Percentiles rank a stretch among this genome's conserved stretches.
Conservation (phyloP, 306 rosid genomes). For the Trifolium dubium region DNA sequence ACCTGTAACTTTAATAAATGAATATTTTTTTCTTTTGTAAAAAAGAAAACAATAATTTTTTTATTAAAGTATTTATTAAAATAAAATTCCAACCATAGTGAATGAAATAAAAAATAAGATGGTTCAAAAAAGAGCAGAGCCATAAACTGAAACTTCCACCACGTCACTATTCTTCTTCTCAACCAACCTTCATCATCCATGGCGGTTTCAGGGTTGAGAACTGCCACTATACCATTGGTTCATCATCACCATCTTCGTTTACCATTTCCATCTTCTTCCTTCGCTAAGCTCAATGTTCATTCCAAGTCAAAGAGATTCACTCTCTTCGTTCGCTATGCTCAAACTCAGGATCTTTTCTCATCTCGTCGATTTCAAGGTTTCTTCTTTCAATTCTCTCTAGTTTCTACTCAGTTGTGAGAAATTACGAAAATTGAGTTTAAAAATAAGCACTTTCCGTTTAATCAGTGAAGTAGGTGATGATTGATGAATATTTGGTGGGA, state of each 20-base stretch:
- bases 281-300: conserved; percentile 40
- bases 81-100: no score
- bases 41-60: no score
- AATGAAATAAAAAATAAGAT: no score
- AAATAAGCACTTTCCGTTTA: no score
- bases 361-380: conserved; percentile 78
- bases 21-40: no score
- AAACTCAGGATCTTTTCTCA: conserved; percentile 71
- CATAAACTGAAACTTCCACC: conserved; percentile 5
- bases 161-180: conserved; percentile 2
- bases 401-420: neutral
- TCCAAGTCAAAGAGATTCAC: conserved; percentile 60
- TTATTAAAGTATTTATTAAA: no score
- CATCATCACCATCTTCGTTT: conserved; percentile 48
- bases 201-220: conserved; percentile 80
- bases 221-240: conserved; percentile 55
- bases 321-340: conserved; percentile 75
- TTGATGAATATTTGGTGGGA: no score
- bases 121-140: neutral
- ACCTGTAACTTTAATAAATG: no score
- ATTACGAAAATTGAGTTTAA: neutral
- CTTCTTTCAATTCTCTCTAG: neutral
- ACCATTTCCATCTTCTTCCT: conserved; percentile 32
- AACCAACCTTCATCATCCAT: conserved; percentile 16
- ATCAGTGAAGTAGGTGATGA: no score